phyloP scores from a whole-genome alignment of 2,329 filamentous ascomycete genomes.

The Penicillium sp. region DNA sequence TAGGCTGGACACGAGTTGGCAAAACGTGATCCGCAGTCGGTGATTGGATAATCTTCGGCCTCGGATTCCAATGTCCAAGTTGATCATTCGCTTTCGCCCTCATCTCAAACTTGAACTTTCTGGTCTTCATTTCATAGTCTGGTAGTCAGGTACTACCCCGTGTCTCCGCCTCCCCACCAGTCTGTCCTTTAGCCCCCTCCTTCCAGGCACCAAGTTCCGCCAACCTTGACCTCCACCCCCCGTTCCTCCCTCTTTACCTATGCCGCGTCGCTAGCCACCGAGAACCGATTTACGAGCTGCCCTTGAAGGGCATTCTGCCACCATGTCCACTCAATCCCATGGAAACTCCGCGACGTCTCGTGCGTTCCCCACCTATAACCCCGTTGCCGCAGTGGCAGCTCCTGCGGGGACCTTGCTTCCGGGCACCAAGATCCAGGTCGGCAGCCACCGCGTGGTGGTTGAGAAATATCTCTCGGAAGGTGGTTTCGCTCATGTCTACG shows the following conservation, averaged over 20 bases:
- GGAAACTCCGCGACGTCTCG: conserved; percentile 32
- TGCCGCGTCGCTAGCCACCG: conserved; percentile 24
- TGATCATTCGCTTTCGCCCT: conserved; percentile 10
- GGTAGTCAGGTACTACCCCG: conserved; percentile 24
- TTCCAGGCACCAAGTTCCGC: conserved; percentile 5
- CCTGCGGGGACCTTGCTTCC: conserved; percentile 86
- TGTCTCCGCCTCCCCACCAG: conserved; percentile 21
- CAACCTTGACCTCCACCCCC: conserved; percentile 8
- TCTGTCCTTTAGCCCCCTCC: conserved; percentile 11
- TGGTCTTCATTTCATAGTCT: conserved; percentile 14
- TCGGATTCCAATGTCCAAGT: conserved; percentile 18
- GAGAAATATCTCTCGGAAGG: conserved; percentile 98
- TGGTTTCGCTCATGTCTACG: conserved; percentile 96
- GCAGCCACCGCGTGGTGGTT: conserved; percentile 87
- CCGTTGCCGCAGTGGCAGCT: conserved; percentile 37
- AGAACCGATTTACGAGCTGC: conserved; percentile 18
- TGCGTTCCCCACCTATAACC: conserved; percentile 35
- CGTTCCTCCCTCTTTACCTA: conserved; percentile 20
- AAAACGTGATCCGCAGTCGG: conserved; percentile 26
- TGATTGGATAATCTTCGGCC: conserved; percentile 26
- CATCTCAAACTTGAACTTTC: conserved; percentile 4
- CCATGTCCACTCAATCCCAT: conserved; percentile 37
- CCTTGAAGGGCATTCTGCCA: conserved; percentile 29
- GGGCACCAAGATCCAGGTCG: conserved; percentile 95
- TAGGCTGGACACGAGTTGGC: not conserved